Evolutionary conservation across 306 rosid species (phyloP), one percentile per base, ranked within the genome.

Genomic region (Cucurbita maxima): DNA sequence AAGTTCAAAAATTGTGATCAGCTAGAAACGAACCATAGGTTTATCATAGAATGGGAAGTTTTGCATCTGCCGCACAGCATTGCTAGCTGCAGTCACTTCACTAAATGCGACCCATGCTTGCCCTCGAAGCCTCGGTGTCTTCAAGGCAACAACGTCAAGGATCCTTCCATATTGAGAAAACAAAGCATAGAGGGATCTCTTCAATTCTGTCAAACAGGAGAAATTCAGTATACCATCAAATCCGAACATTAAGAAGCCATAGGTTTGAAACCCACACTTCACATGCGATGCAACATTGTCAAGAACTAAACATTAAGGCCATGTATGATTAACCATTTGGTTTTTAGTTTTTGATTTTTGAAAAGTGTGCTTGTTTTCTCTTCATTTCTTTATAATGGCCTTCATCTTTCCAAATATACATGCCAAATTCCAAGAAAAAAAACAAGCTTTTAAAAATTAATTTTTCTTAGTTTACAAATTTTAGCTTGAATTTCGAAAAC

Each of bases 1-100:
- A 80, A 30, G 60, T 38, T 50, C 72, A 57, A 20, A 20, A 70
- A 75, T n/a, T 63, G 72, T 25, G 67, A 74, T 67, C 6, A 41
- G 58, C 38, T 58, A 41, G 73, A 84, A 61, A 85, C 86, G n/a
- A 79, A 95, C 99, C 97, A 95, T 91, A 41, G 99, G 99, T 79
- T 95, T 95, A 37, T 91, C 97, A 83, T 95, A 95, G 78, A 95
- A 95, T 8, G 99, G 97, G 78, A 95, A 95, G 78, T 89, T 95
- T 72, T 95, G 97, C 99, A 95, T 89, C 79, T 95, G 99, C 54
- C 99, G 86, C 82, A 95, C 99, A 58, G 99, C 99, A 85, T 89
- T 88, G 78, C 99, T 95, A 15, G 99, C 99, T 76, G 99, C 90
- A 16, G 99, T 83, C 71, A 95, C 95, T 89, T 95, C 99, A 74